These are phyloP conservation scores for Nemania sp. DNA, from an alignment of 2,329 filamentous ascomycete species.

Conservation along the genomic window DNA sequence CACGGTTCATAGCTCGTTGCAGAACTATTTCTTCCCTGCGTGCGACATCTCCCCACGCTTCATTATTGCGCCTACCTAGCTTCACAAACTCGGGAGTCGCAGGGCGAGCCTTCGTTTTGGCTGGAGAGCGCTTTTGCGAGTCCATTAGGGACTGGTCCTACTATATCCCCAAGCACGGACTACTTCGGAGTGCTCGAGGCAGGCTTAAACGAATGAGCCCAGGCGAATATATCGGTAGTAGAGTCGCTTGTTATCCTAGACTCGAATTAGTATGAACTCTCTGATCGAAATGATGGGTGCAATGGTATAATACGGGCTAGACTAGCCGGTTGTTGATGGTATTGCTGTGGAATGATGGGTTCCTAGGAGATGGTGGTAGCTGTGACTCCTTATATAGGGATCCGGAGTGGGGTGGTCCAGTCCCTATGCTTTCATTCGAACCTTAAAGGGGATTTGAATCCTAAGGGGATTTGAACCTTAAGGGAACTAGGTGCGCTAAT, in stretches of 20 bases:
- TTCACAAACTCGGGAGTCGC: neutral
- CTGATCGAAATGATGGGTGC: neutral
- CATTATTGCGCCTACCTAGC: neutral
- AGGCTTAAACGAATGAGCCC: neutral
- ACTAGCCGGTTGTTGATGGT: neutral
- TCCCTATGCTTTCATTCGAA: neutral
- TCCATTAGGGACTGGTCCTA: constrained; percentile 4
- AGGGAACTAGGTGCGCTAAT: neutral
- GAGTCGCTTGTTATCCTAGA: neutral
- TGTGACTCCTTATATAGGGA: neutral
- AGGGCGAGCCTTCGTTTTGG: neutral
- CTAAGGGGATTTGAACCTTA: neutral
- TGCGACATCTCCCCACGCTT: constrained; percentile 9
- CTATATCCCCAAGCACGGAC: constrained; percentile 5
- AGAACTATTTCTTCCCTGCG: constrained; percentile 2
- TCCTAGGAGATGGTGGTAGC: neutral
- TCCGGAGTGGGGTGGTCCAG: neutral
- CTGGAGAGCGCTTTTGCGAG: constrained; percentile 1
- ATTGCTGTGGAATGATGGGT: constrained; percentile 3
- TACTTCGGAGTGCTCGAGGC: neutral
- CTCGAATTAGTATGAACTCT: neutral
- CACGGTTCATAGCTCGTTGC: constrained; percentile 4
- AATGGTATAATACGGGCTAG: neutral
- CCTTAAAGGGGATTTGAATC: too few species aligned
- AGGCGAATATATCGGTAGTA: neutral